phyloP scores from a whole-genome alignment of 345 rosid genomes.

The Anastatica hierochuntica region DNA sequence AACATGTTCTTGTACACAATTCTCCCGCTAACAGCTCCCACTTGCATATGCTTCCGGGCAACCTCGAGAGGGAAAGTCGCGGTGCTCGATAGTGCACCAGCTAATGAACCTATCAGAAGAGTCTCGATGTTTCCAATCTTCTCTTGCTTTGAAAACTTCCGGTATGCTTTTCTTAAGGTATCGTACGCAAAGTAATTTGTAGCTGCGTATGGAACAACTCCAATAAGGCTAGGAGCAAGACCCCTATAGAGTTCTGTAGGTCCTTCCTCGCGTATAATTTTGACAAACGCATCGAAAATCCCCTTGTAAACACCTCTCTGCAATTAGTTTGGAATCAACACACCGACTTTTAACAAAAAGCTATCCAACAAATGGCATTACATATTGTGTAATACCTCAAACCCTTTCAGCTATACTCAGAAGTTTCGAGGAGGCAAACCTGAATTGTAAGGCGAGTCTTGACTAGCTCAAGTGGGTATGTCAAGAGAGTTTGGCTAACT shows the following conservation, averaged over 20 bases:
- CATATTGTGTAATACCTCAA: no score
- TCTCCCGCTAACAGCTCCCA: slow-evolving; percentile 83
- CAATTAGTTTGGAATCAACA: slow-evolving; percentile 2
- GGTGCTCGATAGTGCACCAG: slow-evolving; percentile 81
- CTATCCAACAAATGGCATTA: no score
- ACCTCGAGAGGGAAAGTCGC: slow-evolving; percentile 97
- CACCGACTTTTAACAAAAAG: no score
- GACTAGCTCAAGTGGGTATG: slow-evolving; percentile 84
- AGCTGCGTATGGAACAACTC: slow-evolving; percentile 94
- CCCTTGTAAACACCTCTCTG: slow-evolving; percentile 82
- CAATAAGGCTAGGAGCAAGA: slow-evolving; percentile 87
- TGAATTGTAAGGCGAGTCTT: slow-evolving; percentile 91
- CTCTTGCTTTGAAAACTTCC: slow-evolving; percentile 60
- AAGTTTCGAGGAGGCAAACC: slow-evolving; percentile 29
- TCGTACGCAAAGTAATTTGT: slow-evolving; percentile 91
- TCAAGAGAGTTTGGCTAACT: slow-evolving; percentile 83
- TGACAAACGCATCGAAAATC: slow-evolving; percentile 63
- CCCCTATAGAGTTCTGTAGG: slow-evolving; percentile 86
- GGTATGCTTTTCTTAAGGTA: slow-evolving; percentile 60
- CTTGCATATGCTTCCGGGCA: slow-evolving; percentile 97
- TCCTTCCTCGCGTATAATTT: slow-evolving; percentile 70
- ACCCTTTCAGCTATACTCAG: no score
- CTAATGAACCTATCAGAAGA: slow-evolving; percentile 77
- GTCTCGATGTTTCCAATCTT: slow-evolving; percentile 82
- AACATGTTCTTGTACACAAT: slow-evolving; percentile 76